Conservation (phyloP, 306 rosid genomes). For the Herpetospermum pedunculosum region DNA sequence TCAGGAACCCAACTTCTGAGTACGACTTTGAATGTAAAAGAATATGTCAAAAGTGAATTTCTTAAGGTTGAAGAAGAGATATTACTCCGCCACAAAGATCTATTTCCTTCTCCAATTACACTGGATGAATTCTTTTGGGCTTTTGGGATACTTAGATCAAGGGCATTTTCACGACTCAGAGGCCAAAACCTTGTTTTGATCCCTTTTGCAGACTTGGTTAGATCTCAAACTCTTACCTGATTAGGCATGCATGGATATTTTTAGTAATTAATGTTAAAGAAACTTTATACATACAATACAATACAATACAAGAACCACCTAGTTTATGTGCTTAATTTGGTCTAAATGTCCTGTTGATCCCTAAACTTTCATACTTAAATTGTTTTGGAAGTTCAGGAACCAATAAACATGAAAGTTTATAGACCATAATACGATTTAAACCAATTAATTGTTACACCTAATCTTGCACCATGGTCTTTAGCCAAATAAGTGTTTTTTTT, state of each 20-base stretch:
- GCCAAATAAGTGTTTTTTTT: not conserved
- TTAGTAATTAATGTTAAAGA: not conserved
- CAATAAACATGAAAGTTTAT: not conserved
- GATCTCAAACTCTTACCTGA: constrained; percentile 12
- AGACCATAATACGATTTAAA: not conserved
- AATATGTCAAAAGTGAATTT: constrained; percentile 69
- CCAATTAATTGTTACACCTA: too few relatives aligned
- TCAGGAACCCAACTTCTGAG: constrained; percentile 91
- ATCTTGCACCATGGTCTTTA: not conserved
- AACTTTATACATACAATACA: too few relatives aligned
- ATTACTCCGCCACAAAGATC: constrained; percentile 54
- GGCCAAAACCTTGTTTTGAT: constrained; percentile 72
- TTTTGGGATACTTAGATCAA: constrained; percentile 88
- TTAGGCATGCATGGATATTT: not conserved
- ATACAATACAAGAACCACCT: not conserved
- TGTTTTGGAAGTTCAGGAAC: too few relatives aligned
- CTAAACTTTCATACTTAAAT: not conserved
- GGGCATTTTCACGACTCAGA: constrained; percentile 85
- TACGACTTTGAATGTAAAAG: constrained; percentile 68
- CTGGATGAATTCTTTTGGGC: constrained; percentile 95
- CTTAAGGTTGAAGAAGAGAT: constrained; percentile 61
- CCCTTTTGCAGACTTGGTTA: constrained; percentile 84
- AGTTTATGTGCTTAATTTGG: not conserved
- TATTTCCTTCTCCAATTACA: constrained; percentile 70
- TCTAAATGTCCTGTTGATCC: not conserved